phyloP scores from a whole-genome alignment of 139 green algal species.

The Yamagishiella unicocca region DNA sequence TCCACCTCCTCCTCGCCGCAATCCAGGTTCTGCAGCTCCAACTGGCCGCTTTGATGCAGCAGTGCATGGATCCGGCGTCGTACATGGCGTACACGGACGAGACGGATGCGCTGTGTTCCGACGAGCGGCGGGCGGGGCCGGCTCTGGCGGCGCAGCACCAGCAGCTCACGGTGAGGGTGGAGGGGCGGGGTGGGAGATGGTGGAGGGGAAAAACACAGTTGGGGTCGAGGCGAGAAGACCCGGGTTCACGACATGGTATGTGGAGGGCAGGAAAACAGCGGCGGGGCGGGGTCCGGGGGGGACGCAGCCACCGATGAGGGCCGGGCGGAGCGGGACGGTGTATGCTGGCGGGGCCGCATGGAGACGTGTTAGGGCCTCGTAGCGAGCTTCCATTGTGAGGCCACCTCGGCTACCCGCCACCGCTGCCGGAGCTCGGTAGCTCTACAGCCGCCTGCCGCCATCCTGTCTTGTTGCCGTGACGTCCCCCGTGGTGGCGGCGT shows the following conservation, averaged over 20 bases:
- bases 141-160: not conserved
- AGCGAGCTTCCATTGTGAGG: no score
- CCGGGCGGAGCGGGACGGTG: no score
- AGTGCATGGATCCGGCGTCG: constrained; percentile 11
- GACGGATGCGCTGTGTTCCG: not conserved
- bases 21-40: constrained; percentile 9
- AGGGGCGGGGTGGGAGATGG: not conserved
- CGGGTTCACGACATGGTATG: not conserved
- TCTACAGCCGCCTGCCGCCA: not conserved
- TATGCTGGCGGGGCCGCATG: no score
- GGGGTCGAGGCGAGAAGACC: not conserved
- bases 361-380: no score
- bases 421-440: not conserved
- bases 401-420: not conserved
- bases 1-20: not conserved
- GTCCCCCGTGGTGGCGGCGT: not conserved
- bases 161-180: constrained; percentile 13
- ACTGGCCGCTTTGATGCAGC: constrained; percentile 16
- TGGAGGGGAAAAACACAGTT: not conserved
- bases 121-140: not conserved
- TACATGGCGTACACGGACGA: constrained; percentile 5
- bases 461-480: not conserved
- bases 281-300: not conserved
- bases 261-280: not conserved
- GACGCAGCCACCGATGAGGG: not conserved